Evolutionary conservation across 2,329 filamentous ascomycete species (phyloP).

Genomic region (Hymenotorrendiella dingleyae): DNA sequence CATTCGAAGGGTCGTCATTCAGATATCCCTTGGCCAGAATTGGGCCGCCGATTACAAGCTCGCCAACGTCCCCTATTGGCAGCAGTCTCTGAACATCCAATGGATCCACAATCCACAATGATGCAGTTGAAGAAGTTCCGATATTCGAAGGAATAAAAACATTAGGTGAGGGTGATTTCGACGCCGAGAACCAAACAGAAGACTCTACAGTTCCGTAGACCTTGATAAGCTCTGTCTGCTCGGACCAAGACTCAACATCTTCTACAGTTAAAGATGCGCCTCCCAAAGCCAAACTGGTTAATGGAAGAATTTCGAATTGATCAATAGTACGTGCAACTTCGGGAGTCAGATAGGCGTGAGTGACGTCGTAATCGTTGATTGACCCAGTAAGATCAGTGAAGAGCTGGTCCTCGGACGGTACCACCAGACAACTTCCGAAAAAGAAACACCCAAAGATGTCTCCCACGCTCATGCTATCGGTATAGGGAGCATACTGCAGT

Average conservation of each 20-base stretch:
- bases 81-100: neutral
- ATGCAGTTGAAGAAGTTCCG: neutral
- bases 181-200: conserved; percentile 30
- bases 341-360: conserved; percentile 29
- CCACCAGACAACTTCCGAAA: conserved; percentile 35
- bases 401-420: conserved; percentile 35
- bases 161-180: conserved; percentile 9
- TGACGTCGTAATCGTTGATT: conserved; percentile 14
- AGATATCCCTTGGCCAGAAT: conserved; percentile 56
- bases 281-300: conserved; percentile 22
- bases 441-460: conserved; percentile 28
- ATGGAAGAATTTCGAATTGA: conserved; percentile 19
- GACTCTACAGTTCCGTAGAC: conserved; percentile 20
- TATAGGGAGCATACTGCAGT: conserved; percentile 29
- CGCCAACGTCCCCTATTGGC: conserved; percentile 8
- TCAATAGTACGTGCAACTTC: conserved; percentile 18
- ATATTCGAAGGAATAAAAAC: neutral
- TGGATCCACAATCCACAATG: neutral
- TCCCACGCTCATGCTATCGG: conserved; percentile 37
- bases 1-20: conserved; percentile 34
- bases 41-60: conserved; percentile 36
- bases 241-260: conserved; percentile 26
- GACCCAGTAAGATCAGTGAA: conserved; percentile 32
- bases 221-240: conserved; percentile 35
- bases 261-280: conserved; percentile 9